Percentiles rank a stretch among this genome's conserved stretches.
These are phyloP conservation scores for Cercospora sp. DNA, from an alignment of 2,329 filamentous ascomycete genomes.

Conservation along the genomic window DNA sequence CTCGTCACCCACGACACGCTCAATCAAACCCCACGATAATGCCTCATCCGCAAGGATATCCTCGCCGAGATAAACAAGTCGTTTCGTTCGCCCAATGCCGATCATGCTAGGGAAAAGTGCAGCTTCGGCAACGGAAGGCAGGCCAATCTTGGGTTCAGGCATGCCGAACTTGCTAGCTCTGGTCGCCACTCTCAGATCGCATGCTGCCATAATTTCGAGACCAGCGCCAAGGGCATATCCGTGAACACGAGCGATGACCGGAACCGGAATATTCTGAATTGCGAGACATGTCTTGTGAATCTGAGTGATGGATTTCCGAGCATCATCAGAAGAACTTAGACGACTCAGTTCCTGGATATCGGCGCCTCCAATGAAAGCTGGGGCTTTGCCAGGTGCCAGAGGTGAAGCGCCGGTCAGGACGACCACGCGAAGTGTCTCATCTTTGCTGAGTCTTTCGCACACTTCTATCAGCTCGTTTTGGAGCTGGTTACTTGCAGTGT, in stretches of 20 bases:
- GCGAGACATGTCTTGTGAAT: neutral
- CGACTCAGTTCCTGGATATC: neutral
- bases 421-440: neutral
- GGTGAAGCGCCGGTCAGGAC: neutral
- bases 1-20: neutral
- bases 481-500: neutral
- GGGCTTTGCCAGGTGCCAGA: neutral
- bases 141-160: neutral
- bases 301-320: neutral
- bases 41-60: neutral
- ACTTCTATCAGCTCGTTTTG: neutral
- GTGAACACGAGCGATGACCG: neutral
- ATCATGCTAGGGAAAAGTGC: neutral
- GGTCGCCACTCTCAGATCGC: neutral
- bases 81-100: neutral
- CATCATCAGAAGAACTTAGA: neutral
- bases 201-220: neutral
- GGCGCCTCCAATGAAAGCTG: neutral
- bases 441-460: neutral
- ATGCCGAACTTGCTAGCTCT: neutral
- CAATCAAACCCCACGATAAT: neutral
- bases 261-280: neutral
- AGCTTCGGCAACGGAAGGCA: neutral
- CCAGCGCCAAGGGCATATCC: neutral
- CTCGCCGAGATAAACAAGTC: neutral